Evolutionary conservation across 805 yeast genomes (phyloP).

Genomic region (Ogataea methylovora): DNA sequence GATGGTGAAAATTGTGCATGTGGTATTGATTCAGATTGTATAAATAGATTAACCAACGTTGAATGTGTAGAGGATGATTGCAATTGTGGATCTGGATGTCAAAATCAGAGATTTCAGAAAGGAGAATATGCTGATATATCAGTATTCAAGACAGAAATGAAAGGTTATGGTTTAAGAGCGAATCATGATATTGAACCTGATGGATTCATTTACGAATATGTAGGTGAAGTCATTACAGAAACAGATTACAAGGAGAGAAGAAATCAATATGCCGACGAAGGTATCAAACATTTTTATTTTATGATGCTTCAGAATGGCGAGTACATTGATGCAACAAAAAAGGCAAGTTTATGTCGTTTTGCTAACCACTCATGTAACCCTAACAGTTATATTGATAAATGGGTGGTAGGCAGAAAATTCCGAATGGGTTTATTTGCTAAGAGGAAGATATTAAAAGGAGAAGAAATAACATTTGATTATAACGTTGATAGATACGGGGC

Average conservation of each 20-base stretch:
- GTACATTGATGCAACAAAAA: conserved; percentile 88
- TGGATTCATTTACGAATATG: conserved; percentile 82
- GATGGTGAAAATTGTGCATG: conserved; percentile 56
- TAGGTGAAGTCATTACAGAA: conserved; percentile 90
- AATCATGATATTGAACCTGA: conserved; percentile 47
- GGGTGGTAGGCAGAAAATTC: conserved; percentile 89
- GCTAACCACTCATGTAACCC: conserved; percentile 95
- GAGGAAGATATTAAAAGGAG: conserved; percentile 62
- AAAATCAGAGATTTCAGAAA: conserved; percentile 82
- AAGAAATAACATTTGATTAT: conserved; percentile 87
- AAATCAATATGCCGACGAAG: conserved; percentile 61
- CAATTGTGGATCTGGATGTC: conserved; percentile 73
- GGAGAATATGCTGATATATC: conserved; percentile 67
- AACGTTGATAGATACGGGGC: conserved; percentile 97
- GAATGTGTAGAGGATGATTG: conserved; percentile 75
- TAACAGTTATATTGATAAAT: conserved; percentile 90
- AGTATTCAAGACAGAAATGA: conserved; percentile 73
- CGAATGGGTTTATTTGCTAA: conserved; percentile 95
- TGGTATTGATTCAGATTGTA: conserved; percentile 81
- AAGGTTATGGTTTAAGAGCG: conserved; percentile 89
- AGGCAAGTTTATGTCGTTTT: conserved; percentile 85
- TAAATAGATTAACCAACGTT: conserved; percentile 83
- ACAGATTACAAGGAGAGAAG: conserved; percentile 64
- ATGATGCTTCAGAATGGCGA: conserved; percentile 94
- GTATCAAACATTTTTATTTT: conserved; percentile 79